Evolutionary conservation across 306 rosid species (phyloP).

Genomic region (Begonia masoniana): DNA sequence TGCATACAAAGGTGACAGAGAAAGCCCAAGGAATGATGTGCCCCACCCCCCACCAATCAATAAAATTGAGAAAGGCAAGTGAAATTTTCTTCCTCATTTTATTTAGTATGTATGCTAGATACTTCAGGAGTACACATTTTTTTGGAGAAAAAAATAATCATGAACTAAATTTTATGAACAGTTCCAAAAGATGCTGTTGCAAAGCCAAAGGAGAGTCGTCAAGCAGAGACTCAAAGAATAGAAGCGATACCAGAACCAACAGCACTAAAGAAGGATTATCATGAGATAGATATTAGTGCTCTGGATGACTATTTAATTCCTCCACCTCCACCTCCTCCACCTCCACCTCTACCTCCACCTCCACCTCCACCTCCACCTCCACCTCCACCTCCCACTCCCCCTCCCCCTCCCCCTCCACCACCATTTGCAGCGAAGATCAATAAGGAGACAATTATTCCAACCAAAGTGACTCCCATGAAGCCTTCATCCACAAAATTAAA

Average conservation of each 20-base stretch:
- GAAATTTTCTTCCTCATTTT: not conserved
- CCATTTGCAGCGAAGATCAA: constrained; percentile 38
- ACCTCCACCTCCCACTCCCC: constrained; percentile 27
- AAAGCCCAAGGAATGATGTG: constrained; percentile 31
- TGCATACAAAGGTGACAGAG: constrained; percentile 52
- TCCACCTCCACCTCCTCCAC: constrained; percentile 50
- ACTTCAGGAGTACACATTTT: too few species aligned
- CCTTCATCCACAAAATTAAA: constrained; percentile 25
- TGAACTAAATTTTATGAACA: constrained; percentile 8
- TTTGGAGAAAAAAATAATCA: too few species aligned
- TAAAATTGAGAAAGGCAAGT: constrained; percentile 49
- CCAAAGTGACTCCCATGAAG: constrained; percentile 23
- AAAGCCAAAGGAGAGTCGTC: constrained; percentile 35
- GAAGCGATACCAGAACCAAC: constrained; percentile 40
- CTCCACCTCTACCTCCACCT: constrained; percentile 34
- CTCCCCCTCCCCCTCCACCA: constrained; percentile 5
- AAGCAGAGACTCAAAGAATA: constrained; percentile 26
- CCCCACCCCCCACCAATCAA: constrained; percentile 31
- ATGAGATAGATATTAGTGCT: constrained; percentile 34
- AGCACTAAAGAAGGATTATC: constrained; percentile 38
- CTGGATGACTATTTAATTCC: constrained; percentile 19
- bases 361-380: constrained; percentile 1
- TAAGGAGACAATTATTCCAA: constrained; percentile 36
- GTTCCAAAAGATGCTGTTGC: constrained; percentile 39
- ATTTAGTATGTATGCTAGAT: too few species aligned